A percentile compares a stretch with the other conserved stretches of the same genome.
Evolutionary conservation across 2,329 filamentous ascomycete species (phyloP).

Genomic region (Mollisia scopiformis): DNA sequence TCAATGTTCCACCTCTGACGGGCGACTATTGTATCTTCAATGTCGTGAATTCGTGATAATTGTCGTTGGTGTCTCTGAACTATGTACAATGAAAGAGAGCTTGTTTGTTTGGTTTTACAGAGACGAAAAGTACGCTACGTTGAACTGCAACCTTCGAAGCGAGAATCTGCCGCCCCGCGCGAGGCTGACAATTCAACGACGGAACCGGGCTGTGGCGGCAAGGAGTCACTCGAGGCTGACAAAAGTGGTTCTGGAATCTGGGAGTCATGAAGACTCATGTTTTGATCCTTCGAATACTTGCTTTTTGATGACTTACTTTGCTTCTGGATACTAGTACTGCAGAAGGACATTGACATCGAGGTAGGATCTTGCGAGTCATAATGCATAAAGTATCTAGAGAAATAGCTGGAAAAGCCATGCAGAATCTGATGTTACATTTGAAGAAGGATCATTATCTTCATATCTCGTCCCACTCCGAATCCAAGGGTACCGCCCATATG

Average conservation of each 20-base stretch:
- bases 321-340: too few relatives aligned
- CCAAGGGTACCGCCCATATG: background rate
- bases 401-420: background rate
- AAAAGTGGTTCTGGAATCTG: background rate
- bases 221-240: slow-evolving; percentile 15
- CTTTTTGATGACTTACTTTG: background rate
- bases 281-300: background rate
- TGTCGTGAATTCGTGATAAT: background rate
- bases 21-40: background rate
- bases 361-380: too few relatives aligned
- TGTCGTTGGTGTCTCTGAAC: background rate
- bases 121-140: too few relatives aligned
- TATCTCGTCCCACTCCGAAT: too few relatives aligned
- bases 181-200: slow-evolving; percentile 6
- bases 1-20: background rate
- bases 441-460: slow-evolving; percentile 6
- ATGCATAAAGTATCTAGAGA: background rate
- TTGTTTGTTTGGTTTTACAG: background rate
- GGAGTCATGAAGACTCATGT: background rate
- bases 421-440: background rate
- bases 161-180: background rate
- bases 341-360: too few relatives aligned
- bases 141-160: background rate
- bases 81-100: background rate
- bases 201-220: background rate